Percentiles rank a stretch among this genome's conserved stretches.
phyloP scores from a whole-genome alignment of 768 basidiomycete species.

The Suillus weaverae region DNA sequence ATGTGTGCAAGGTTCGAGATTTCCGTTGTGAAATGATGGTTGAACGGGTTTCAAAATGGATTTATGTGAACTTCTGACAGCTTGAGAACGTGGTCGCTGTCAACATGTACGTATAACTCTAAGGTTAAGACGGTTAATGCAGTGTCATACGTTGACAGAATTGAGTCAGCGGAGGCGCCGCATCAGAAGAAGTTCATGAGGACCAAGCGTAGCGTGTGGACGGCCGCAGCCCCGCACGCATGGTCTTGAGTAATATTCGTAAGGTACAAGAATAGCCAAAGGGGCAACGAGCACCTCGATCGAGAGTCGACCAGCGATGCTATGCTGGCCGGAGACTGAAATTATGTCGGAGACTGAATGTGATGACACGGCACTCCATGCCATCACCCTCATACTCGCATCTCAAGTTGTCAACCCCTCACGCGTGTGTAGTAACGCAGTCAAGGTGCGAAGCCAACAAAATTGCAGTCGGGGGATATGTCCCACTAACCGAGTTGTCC shows the following conservation, averaged over 20 bases:
- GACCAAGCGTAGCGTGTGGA: not conserved
- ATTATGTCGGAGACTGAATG: slow-evolving; percentile 16
- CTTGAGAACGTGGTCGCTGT: not conserved
- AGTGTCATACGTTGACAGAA: not conserved
- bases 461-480: not conserved
- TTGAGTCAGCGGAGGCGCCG: not conserved
- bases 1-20: not conserved
- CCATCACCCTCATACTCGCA: slow-evolving; percentile 16
- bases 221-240: not conserved
- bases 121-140: not conserved
- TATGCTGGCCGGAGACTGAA: slow-evolving; percentile 1
- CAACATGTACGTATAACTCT: not conserved
- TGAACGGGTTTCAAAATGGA: not conserved
- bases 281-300: not conserved
- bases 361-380: slow-evolving; percentile 29
- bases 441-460: not conserved
- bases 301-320: no score
- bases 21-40: not conserved
- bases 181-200: not conserved
- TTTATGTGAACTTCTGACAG: not conserved
- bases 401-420: slow-evolving; percentile 10
- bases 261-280: not conserved
- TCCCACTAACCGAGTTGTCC: not conserved
- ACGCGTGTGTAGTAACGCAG: not conserved
- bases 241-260: not conserved